phyloP scores from a whole-genome alignment of 2,329 filamentous ascomycete species.

The Drechslera avenae region DNA sequence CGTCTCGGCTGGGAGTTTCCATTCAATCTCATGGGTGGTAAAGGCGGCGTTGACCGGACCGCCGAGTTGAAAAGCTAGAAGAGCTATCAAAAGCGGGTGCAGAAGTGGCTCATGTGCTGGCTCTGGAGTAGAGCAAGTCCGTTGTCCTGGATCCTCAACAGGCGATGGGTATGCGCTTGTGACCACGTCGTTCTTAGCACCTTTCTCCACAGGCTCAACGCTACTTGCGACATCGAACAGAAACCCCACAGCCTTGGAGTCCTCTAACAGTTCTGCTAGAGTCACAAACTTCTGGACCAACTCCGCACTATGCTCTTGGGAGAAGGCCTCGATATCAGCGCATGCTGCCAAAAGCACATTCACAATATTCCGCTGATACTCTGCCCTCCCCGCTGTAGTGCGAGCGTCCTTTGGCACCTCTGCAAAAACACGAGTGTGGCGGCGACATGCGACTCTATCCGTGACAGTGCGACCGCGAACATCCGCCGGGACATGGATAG shows the following conservation, averaged over 20 bases:
- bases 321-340: neutral
- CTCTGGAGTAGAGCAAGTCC: neutral
- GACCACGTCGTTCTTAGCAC: neutral
- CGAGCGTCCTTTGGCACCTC: neutral
- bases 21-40: constrained; percentile 12
- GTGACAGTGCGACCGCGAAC: neutral
- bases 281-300: constrained; percentile 8
- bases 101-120: neutral
- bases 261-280: neutral
- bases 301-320: neutral
- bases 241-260: constrained; percentile 6
- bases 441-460: constrained; percentile 4
- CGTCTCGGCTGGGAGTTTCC: constrained; percentile 6
- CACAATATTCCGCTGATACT: constrained; percentile 1
- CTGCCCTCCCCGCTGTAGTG: neutral
- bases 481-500: neutral
- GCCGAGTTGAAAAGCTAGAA: constrained; percentile 18
- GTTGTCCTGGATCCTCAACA: neutral
- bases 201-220: neutral
- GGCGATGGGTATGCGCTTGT: neutral
- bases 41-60: constrained; percentile 20
- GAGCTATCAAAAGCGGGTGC: constrained; percentile 16
- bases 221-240: neutral
- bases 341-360: neutral
- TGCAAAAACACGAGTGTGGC: neutral